Percentiles rank a stretch among this genome's conserved stretches.
phyloP scores from a whole-genome alignment of 164 flowering plant species.

The Vitis cinerea region DNA sequence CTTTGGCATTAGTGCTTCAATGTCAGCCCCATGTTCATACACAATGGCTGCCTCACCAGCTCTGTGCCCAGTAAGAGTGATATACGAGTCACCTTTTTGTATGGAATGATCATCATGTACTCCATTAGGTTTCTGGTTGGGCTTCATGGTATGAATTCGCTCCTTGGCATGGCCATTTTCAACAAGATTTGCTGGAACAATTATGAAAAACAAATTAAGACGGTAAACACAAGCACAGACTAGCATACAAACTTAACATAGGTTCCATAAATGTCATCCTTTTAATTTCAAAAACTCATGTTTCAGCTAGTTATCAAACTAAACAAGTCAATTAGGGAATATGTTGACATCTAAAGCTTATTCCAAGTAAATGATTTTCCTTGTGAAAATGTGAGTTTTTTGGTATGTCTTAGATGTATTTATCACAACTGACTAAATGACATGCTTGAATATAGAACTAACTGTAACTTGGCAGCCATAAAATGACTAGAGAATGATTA shows the following conservation, averaged over 20 bases:
- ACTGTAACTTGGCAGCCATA: too few species aligned
- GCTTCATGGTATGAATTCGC: conserved; percentile 24
- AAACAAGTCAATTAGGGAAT: too few species aligned
- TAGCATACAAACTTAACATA: neutral
- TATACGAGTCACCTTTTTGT: conserved; percentile 57
- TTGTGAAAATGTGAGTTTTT: too few species aligned
- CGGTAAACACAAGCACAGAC: neutral
- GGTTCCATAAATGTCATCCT: neutral
- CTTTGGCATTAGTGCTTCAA: conserved; percentile 92
- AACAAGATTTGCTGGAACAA: conserved; percentile 33
- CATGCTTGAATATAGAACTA: too few species aligned
- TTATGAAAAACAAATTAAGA: neutral
- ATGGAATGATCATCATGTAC: conserved; percentile 36
- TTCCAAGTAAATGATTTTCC: too few species aligned
- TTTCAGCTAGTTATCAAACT: neutral
- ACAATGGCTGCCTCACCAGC: conserved; percentile 94
- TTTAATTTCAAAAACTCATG: neutral
- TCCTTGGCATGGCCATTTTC: conserved; percentile 49
- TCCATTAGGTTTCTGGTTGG: conserved; percentile 54
- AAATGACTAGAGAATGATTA: too few species aligned
- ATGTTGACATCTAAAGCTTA: too few species aligned
- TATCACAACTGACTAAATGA: too few species aligned
- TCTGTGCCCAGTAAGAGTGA: conserved; percentile 63
- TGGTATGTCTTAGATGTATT: too few species aligned
- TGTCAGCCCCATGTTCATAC: conserved; percentile 86